Conservation (phyloP, 108 stramenopile genomes). For the Skeletonema menzelii region DNA sequence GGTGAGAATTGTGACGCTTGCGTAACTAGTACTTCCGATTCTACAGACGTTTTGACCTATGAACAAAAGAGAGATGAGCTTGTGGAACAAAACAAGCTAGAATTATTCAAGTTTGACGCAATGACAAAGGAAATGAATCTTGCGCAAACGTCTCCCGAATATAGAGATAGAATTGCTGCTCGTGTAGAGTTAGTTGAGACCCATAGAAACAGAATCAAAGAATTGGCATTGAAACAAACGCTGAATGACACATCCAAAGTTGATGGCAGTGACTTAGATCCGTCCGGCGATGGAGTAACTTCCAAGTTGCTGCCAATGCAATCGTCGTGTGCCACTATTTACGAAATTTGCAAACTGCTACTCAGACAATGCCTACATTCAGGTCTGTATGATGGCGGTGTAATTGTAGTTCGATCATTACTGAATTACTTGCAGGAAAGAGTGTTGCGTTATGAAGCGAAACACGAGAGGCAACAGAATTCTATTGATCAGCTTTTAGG, state of each 20-base stretch:
- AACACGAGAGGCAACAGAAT: slow-evolving; percentile 25
- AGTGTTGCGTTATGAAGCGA: slow-evolving; percentile 35
- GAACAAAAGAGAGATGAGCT: slow-evolving; percentile 31
- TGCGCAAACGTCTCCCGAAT: slow-evolving; percentile 19
- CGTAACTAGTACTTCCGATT: not conserved
- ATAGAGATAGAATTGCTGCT: slow-evolving; percentile 42
- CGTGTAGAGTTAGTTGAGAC: slow-evolving; percentile 59
- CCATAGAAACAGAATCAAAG: slow-evolving; percentile 44
- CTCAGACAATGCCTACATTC: slow-evolving; percentile 67
- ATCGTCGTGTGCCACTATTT: slow-evolving; percentile 70
- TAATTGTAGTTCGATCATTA: slow-evolving; percentile 68
- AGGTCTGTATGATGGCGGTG: slow-evolving; percentile 56
- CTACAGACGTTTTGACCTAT: not conserved
- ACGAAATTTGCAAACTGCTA: slow-evolving; percentile 65
- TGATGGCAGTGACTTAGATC: not conserved
- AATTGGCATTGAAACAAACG: slow-evolving; percentile 35
- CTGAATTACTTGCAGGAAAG: slow-evolving; percentile 68
- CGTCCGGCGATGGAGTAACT: not conserved
- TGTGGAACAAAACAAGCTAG: slow-evolving; percentile 17
- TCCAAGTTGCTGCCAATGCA: slow-evolving; percentile 48
- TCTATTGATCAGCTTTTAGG: not conserved
- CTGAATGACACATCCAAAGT: not conserved
- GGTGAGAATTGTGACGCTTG: not conserved
- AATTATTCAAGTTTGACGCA: slow-evolving; percentile 33
- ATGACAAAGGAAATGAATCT: slow-evolving; percentile 39